Conservation (phyloP, 2,329 filamentous ascomycete genomes). For the Apiospora sp. region DNA sequence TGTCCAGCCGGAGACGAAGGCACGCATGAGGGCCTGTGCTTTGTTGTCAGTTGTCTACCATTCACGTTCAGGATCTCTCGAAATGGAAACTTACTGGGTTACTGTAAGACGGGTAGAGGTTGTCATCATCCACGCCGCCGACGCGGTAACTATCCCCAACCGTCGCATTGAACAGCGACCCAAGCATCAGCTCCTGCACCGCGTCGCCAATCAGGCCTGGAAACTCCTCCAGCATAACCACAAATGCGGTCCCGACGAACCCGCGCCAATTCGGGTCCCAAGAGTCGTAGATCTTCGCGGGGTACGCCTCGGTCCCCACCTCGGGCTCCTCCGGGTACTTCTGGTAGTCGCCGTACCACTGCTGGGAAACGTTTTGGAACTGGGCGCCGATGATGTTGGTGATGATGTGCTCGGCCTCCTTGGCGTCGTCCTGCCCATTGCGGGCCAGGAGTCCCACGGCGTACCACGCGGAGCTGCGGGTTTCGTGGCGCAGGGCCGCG, state of each 20-base stretch:
- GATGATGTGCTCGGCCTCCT: constrained; percentile 61
- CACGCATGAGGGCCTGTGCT: constrained; percentile 61
- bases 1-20: constrained; percentile 66
- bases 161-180: constrained; percentile 62
- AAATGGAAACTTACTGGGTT: constrained; percentile 52
- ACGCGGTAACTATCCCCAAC: constrained; percentile 69
- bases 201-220: constrained; percentile 50
- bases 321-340: constrained; percentile 64
- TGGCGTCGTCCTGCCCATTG: constrained; percentile 57
- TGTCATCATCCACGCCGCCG: constrained; percentile 66
- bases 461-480: constrained; percentile 66
- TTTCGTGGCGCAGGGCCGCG: constrained; percentile 61
- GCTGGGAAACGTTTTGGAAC: constrained; percentile 57
- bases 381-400: constrained; percentile 61
- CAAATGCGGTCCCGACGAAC: constrained; percentile 66
- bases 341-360: constrained; percentile 66
- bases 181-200: constrained; percentile 54
- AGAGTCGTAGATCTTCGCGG: constrained; percentile 29
- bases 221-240: constrained; percentile 67
- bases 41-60: no score
- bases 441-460: constrained; percentile 64
- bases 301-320: constrained; percentile 60
- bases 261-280: constrained; percentile 73
- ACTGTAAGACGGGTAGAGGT: constrained; percentile 68
- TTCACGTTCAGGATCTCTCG: not conserved